Base-by-base conservation (phyloP, 768 basidiomycete species). In the Boletus sp. region DNA sequence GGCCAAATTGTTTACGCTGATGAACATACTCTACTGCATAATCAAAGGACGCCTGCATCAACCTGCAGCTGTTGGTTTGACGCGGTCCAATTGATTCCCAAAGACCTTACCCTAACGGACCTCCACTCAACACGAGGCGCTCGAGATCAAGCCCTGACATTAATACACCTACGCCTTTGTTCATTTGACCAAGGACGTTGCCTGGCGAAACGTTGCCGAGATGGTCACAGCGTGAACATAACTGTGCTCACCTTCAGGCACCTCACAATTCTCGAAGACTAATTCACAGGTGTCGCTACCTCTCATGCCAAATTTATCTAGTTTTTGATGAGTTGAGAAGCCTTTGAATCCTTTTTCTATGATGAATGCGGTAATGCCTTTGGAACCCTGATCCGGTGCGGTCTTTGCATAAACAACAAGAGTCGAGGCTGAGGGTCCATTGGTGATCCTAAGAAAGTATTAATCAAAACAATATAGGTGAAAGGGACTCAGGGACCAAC, bases 291-390 rank as follows among this genome's bases (percentile, higher is more conserved):
- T 98, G 64, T 97, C 94, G 57, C 90, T 92, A 39, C 95, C 95
- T 64, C 95, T 78, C 95, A 98, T 98, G 1, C 95, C 95, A 67
- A 97, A 86, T 71, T 98, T 98, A 72, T 98, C 95, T 20, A 98
- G 78, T 65, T 95, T 94, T 57, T 89, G 91, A 62, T 89, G 88
- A 0, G 92, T 90, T 7, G 92, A 92, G 72, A 95, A 95, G 1
- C 93, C 95, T 42, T 80, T 72, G 70, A 89, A 93, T 7, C 75
- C 85, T 45, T 83, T 87, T 75, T 96, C 93, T 59, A 98, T 78
- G 61, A 97, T 85, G 72, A 97, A 97, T 0, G 94, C 84, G 0
- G 94, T 96, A 60, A 97, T 93, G 20, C 94, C 93, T 68, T 89
- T 94, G 17, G 90, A 89, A 15, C 84, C 87, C 62, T 83, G 83